These are phyloP conservation scores for Coniochaeta pulveracea DNA, from an alignment of 2,329 filamentous ascomycete species.

Conservation along the genomic window DNA sequence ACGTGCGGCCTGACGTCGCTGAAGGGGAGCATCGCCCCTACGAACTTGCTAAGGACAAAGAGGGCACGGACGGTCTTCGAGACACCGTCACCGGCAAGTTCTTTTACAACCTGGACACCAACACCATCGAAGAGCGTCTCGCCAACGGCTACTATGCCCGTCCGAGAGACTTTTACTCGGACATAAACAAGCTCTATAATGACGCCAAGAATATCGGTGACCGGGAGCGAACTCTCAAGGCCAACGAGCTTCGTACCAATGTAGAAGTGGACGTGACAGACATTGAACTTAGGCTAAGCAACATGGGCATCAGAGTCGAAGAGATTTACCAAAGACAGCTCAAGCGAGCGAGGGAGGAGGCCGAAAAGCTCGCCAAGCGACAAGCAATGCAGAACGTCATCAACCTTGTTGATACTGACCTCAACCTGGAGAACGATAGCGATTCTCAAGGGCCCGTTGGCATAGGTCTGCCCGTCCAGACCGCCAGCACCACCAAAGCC, in stretches of 20 bases:
- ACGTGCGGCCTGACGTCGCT: constrained; percentile 45
- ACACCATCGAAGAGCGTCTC: constrained; percentile 88
- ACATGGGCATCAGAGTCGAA: constrained; percentile 67
- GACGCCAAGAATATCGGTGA: constrained; percentile 80
- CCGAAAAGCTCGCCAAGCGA: constrained; percentile 52
- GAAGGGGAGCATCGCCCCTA: constrained; percentile 56
- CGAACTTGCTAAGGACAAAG: constrained; percentile 67
- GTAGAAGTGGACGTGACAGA: constrained; percentile 86
- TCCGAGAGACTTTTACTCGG: constrained; percentile 77
- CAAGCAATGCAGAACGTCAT: constrained; percentile 45
- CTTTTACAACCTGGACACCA: constrained; percentile 90
- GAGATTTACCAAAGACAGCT: constrained; percentile 65
- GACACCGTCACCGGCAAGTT: constrained; percentile 72
- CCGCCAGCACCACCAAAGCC: constrained; percentile 34
- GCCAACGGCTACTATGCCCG: constrained; percentile 95
- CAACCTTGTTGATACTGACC: constrained; percentile 38
- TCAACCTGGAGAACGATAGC: constrained; percentile 36
- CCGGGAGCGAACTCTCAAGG: constrained; percentile 69
- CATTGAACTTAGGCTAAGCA: constrained; percentile 44
- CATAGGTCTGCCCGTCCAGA: constrained; percentile 53
- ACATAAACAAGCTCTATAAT: constrained; percentile 74
- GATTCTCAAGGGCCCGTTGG: constrained; percentile 45
- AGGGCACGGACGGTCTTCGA: constrained; percentile 64
- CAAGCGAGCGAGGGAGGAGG: constrained; percentile 47
- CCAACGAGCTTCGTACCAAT: constrained; percentile 84